Evolutionary conservation across 225 moss, liverwort and hornwort species (phyloP), one percentile per base, ranked within the genome.

Genomic region (Physcomitrium patens): DNA sequence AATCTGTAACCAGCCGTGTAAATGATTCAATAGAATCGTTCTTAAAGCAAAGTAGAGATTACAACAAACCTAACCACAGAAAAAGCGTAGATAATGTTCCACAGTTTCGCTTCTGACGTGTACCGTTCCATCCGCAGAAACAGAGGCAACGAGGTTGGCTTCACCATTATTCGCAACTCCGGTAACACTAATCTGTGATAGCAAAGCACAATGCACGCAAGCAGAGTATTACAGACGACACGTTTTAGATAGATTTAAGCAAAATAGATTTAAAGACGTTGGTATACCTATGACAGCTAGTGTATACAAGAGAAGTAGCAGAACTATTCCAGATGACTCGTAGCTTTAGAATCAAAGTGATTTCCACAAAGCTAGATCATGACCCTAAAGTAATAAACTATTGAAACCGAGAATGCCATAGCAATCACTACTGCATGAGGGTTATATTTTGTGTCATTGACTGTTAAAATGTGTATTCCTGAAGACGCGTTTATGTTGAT

Each of bases 51-150:
- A 37, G 0, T 41, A 10, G 0, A 13, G 0, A 10, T 12, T 1
- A 1, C 5, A 0, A 2, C 0, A 28, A 55, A 5, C 0, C 0
- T 37, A 27, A 37, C 7, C 2, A 19, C 26, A 0, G 2, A 17
- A 11, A 12, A 56, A 24, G 1, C 0, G 7, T 0, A 31, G 23
- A 16, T 3, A 12, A n/a, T 12, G 28, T 50, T 43, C 12, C 44
- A 0, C 0, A 19, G 10, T 13, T 2, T 37, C 23, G 1, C 9
- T 56, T 51, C 15, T 6, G 10, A 73, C 10, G 0, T 28, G 18
- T 70, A 94, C 96, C 84, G 43, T 79, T 77, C 97, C 91, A 78
- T 97, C 94, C 0, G 72, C 80, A 23, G 94, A 92, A 48, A 93
- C 57, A 27, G 96, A 94, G 13, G 87, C 89, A 65, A 97, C 85